A percentile compares a stretch with the other conserved stretches of the same genome.
Evolutionary conservation across 1,284 basidiomycete species (phyloP).

Genomic region (Pulveroboletus sp.): DNA sequence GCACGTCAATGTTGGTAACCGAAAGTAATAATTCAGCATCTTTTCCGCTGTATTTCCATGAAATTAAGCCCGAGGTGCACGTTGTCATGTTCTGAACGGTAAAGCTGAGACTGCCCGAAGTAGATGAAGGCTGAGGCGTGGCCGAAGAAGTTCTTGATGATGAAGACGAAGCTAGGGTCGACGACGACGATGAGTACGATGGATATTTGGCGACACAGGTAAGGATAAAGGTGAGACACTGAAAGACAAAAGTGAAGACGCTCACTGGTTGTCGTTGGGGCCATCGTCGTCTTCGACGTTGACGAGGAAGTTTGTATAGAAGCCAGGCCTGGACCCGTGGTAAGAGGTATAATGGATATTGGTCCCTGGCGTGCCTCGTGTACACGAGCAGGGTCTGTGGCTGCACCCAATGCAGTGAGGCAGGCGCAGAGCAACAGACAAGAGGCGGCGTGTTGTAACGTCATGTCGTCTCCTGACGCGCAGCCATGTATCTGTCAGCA

Average conservation of each 20-base stretch:
- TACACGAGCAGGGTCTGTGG: slow-evolving; percentile 13
- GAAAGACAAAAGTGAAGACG: not conserved
- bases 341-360: not conserved
- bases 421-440: slow-evolving; percentile 8
- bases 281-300: slow-evolving; percentile 16
- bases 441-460: slow-evolving; percentile 10
- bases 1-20: slow-evolving; percentile 40
- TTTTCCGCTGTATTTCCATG: slow-evolving; percentile 43
- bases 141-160: slow-evolving; percentile 17
- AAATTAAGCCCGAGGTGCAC: slow-evolving; percentile 40
- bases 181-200: slow-evolving; percentile 10
- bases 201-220: not conserved
- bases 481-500: not conserved
- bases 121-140: slow-evolving; percentile 25
- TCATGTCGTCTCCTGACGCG: slow-evolving; percentile 9
- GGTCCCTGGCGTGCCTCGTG: slow-evolving; percentile 32
- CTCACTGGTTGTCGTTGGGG: slow-evolving; percentile 22
- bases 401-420: slow-evolving; percentile 16
- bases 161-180: slow-evolving; percentile 12
- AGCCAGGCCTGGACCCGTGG: too few relatives aligned
- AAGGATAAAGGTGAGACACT: not conserved
- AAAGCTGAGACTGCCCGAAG: slow-evolving; percentile 28
- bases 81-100: slow-evolving; percentile 35
- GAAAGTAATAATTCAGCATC: slow-evolving; percentile 29
- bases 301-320: slow-evolving; percentile 4